Conservation (phyloP, 83 land plant species). For the Picea mariana region DNA sequence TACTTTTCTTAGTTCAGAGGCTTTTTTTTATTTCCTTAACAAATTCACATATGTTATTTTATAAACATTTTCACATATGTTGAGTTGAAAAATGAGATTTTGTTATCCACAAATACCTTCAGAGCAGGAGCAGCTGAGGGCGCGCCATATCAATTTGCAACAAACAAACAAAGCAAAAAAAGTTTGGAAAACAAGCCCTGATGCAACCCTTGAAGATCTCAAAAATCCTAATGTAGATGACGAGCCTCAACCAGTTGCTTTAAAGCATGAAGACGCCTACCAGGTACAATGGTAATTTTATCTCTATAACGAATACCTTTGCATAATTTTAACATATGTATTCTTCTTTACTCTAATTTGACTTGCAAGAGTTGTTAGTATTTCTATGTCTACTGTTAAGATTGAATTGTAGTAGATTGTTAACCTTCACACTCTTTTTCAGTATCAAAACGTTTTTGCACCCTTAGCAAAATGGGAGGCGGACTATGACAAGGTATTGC, state of each 20-base stretch:
- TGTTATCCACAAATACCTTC: too few relatives aligned
- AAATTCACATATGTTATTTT: too few relatives aligned
- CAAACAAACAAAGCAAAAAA: constrained; percentile 96
- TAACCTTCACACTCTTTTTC: constrained; percentile 13
- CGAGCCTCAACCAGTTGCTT: constrained; percentile 90
- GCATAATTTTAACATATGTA: not conserved
- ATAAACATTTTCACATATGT: too few relatives aligned
- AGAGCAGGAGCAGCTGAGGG: too few relatives aligned
- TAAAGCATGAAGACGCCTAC: constrained; percentile 98
- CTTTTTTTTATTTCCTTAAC: too few relatives aligned
- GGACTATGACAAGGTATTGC: constrained; percentile 94
- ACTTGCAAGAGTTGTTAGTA: not conserved
- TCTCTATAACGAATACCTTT: too few relatives aligned
- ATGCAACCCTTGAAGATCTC: constrained; percentile 95
- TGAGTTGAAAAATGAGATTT: too few relatives aligned
- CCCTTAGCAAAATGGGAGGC: constrained; percentile 98
- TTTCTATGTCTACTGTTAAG: not conserved
- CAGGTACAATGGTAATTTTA: constrained; percentile 44
- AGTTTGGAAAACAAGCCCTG: constrained; percentile 95
- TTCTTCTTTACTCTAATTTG: not conserved
- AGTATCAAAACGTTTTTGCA: constrained; percentile 99
- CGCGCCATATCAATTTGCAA: not conserved
- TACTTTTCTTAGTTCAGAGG: too few relatives aligned
- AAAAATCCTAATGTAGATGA: constrained; percentile 99
- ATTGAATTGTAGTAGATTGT: too few relatives aligned